Percentiles rank a stretch among this genome's conserved stretches.
These are phyloP conservation scores for Mycena alexandri DNA, from an alignment of 768 basidiomycete species.

Conservation along the genomic window DNA sequence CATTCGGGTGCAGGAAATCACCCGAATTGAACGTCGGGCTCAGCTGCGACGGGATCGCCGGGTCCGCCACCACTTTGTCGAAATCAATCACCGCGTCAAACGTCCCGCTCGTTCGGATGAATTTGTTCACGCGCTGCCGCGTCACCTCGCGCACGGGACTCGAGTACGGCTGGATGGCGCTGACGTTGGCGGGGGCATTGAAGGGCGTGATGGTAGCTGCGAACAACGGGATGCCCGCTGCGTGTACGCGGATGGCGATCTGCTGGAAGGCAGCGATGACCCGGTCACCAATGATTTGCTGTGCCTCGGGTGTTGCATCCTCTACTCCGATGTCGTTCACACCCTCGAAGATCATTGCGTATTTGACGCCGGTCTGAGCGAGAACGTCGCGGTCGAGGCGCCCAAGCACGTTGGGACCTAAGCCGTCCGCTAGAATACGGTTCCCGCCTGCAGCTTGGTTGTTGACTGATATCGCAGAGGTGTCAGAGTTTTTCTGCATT, in stretches of 20 bases:
- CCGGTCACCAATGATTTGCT: constrained; percentile 53
- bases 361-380: constrained; percentile 58
- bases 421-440: constrained; percentile 62
- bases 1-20: constrained; percentile 63
- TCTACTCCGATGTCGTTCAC: constrained; percentile 67
- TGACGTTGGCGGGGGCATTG: constrained; percentile 46
- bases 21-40: constrained; percentile 56
- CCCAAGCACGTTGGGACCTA: constrained; percentile 60
- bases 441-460: constrained; percentile 69
- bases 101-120: constrained; percentile 54
- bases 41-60: constrained; percentile 52
- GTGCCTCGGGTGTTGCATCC: constrained; percentile 47
- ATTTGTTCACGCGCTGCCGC: constrained; percentile 57
- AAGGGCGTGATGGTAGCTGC: constrained; percentile 67
- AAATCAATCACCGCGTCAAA: constrained; percentile 65
- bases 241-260: constrained; percentile 57
- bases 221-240: constrained; percentile 58
- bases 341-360: constrained; percentile 65
- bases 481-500: constrained; percentile 51
- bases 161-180: constrained; percentile 54
- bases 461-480: constrained; percentile 54
- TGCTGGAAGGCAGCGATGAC: constrained; percentile 62
- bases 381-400: constrained; percentile 67
- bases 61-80: constrained; percentile 62
- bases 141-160: constrained; percentile 55